phyloP scores from a whole-genome alignment of 75 land plant species.

The Adiantum capillusveneris region DNA sequence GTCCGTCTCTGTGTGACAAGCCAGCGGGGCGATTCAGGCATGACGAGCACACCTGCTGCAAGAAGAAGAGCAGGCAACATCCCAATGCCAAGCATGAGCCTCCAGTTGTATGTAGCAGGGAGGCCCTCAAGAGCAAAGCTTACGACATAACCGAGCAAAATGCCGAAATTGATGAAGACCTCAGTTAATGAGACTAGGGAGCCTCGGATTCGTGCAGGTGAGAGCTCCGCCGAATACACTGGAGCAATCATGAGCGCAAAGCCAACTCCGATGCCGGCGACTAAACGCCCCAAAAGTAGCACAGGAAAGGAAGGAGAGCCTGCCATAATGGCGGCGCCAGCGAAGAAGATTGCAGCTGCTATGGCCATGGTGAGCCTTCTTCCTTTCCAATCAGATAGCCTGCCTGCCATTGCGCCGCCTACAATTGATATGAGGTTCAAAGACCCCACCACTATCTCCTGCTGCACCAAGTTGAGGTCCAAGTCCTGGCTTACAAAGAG shows the following conservation, averaged over 20 bases:
- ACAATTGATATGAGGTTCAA: constrained; percentile 56
- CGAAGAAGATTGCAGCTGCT: constrained; percentile 57
- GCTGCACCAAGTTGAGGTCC: constrained; percentile 35
- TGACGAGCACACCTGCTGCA: constrained; percentile 39
- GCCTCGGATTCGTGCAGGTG: constrained; percentile 59
- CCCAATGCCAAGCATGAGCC: constrained; percentile 76
- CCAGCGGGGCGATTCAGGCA: constrained; percentile 98
- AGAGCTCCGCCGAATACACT: constrained; percentile 72
- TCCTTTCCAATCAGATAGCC: constrained; percentile 73
- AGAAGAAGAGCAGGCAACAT: constrained; percentile 54
- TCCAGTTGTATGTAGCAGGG: constrained; percentile 43
- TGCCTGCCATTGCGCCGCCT: constrained; percentile 62
- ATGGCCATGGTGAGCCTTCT: constrained; percentile 71
- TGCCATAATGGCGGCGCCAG: constrained; percentile 72
- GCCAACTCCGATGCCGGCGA: constrained; percentile 82
- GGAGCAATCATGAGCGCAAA: constrained; percentile 87
- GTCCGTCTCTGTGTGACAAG: constrained; percentile 58
- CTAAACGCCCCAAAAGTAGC: constrained; percentile 57
- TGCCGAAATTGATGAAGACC: constrained; percentile 70
- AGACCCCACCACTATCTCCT: constrained; percentile 57
- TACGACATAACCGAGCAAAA: constrained; percentile 62
- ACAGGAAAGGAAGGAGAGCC: constrained; percentile 40
- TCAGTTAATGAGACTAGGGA: constrained; percentile 70
- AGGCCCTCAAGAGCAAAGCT: constrained; percentile 53
- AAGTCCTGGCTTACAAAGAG: constrained; percentile 55